Base-by-base conservation (phyloP, 2,329 filamentous ascomycete species). In the Elsinoe ampelina region DNA sequence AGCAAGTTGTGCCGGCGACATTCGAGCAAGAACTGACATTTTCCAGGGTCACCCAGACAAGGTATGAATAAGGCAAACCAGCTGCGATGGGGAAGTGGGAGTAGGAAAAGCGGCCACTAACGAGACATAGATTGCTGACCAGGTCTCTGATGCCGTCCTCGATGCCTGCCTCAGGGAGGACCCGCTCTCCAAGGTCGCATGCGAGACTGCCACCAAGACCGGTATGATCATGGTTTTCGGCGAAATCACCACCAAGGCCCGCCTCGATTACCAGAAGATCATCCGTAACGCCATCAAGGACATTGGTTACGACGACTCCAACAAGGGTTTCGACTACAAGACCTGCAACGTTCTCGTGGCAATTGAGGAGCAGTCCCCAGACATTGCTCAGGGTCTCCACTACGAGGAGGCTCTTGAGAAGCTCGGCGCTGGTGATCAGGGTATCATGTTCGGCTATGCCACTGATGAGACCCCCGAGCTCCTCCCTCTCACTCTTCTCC, bases 361-460 rank as follows among this genome's bases (percentile, higher is more conserved):
- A 77, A 96, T 98, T 75, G 93, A 98, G 85, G 84, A 98, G 80
- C 93, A 98, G 79, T 97, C 92, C 60, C 88, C 92, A 70, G 93
- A 98, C 76, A 98, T 98, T 71, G 93, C 93, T 67, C 93, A 97
- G 80, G 93, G 93, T 82, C 89, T 98, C 58, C 89, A 97, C 82
- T 95, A 95, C 75, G 93, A 98, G 65, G 83, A 96, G 80, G 90
- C 89, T 65, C 86, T 98, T 51, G 93, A 98, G 84, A 86, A 95
- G 78, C 86, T 98, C 64, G 93, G 93, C 76, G 93, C 93, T 62
- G 93, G 93, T 86, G 93, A 98, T 78, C 93, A 98, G 82, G 93
- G 93, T 81, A 96, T 98, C 82, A 98, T 98, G 93, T 98, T 98
- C 77, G 93, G 93, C 69, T 98, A 98, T 82, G 93, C 93, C 75